phyloP scores from a whole-genome alignment of 108 stramenopile genomes.

The Conticribra weissflogii region DNA sequence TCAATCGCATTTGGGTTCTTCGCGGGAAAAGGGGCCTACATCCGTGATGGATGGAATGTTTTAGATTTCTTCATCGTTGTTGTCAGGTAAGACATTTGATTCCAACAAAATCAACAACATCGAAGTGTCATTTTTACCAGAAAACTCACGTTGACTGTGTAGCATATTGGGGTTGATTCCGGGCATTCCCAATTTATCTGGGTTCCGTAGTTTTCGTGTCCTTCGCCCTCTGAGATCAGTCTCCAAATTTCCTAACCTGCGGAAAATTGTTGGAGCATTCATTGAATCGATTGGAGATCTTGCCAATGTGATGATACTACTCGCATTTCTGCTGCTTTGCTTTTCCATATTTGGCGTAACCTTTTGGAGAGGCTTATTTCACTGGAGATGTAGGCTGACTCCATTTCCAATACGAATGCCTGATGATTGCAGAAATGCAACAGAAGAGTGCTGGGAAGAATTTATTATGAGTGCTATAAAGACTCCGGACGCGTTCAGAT shows the following conservation, averaged over 20 bases:
- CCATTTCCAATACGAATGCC: conserved; percentile 61
- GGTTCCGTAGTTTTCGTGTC: conserved; percentile 63
- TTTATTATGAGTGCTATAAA: conserved; percentile 29
- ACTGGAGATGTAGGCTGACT: conserved; percentile 60
- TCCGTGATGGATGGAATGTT: conserved; percentile 71
- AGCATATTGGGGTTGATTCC: conserved; percentile 53
- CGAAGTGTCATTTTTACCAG: too few species aligned
- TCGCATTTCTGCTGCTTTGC: conserved; percentile 60
- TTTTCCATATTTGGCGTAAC: conserved; percentile 74
- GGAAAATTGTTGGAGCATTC: conserved; percentile 62
- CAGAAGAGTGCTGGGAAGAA: conserved; percentile 44
- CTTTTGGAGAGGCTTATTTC: conserved; percentile 64
- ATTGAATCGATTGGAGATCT: conserved; percentile 57
- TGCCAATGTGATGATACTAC: conserved; percentile 62
- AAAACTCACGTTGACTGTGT: not conserved
- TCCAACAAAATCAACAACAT: too few species aligned
- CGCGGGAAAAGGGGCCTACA: conserved; percentile 42
- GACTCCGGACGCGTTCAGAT: conserved; percentile 42
- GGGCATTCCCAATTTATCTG: conserved; percentile 60
- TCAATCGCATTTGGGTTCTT: conserved; percentile 61
- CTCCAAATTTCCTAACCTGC: conserved; percentile 61
- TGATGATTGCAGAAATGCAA: conserved; percentile 35
- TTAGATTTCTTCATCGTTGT: conserved; percentile 62
- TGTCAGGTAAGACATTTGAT: conserved; percentile 23
- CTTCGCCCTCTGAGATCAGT: conserved; percentile 72